Conservation (phyloP, 2,329 filamentous ascomycete species). For the Arthrobotrys megalospora region DNA sequence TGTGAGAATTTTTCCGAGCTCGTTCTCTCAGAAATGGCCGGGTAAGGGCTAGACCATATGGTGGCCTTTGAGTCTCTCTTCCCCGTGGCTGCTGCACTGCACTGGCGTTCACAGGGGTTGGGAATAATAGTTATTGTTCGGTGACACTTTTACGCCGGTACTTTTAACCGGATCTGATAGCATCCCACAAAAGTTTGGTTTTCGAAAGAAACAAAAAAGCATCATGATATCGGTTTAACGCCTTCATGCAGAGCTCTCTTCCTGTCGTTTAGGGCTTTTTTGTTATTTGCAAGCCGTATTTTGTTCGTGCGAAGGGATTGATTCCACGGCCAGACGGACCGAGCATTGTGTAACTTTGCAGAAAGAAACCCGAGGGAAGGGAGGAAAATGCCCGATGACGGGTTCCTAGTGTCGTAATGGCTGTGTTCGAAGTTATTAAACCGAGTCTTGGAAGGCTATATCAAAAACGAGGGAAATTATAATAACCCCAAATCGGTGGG, state of each 20-base stretch:
- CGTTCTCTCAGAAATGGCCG: conserved; percentile 8
- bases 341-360: not conserved
- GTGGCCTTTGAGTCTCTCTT: conserved; percentile 20
- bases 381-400: conserved; percentile 24
- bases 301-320: not conserved
- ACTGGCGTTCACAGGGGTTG: conserved; percentile 10
- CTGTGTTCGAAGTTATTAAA: conserved; percentile 15
- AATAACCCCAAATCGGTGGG: conserved; percentile 28
- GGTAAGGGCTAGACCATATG: conserved; percentile 14
- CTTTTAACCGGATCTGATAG: conserved; percentile 14
- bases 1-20: conserved; percentile 27
- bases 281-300: not conserved
- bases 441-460: conserved; percentile 26
- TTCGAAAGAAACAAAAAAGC: conserved; percentile 1
- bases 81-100: not conserved
- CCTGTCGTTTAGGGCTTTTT: not conserved
- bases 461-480: conserved; percentile 14
- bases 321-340: conserved; percentile 13
- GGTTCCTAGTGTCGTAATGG: not conserved
- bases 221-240: conserved; percentile 11
- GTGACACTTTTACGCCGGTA: not conserved
- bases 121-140: conserved; percentile 14
- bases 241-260: conserved; percentile 14
- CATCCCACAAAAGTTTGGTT: not conserved
- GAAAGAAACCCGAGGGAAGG: conserved; percentile 1